Base-by-base conservation (phyloP, 2,329 filamentous ascomycete genomes). In the Alternaria novae-zelandiae region DNA sequence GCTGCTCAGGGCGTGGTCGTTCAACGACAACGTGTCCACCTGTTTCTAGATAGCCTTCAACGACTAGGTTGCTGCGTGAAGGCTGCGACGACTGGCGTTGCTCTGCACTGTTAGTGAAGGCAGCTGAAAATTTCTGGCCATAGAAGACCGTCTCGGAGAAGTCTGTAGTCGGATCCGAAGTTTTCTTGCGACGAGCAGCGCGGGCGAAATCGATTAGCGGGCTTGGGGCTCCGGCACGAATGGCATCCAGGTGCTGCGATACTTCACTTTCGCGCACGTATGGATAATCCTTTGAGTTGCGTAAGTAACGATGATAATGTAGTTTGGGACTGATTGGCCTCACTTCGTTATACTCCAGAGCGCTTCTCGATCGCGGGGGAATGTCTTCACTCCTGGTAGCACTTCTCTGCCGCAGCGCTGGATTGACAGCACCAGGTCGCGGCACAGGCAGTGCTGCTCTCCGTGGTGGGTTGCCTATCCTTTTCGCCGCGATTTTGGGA, bases 181-280 rank as follows among this genome's bases (percentile, higher is more conserved):
- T 46, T 21, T 30, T 45, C 44, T 21, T 36, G 26, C 13, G 25
- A 28, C 30, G 45, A 9, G 23, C 26, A 5, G 45, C 28, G 1
- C 46, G 17, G 8, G 26, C 44, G 45, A 46, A 25, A 4, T 56
- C 25, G 49, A 26, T 9, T 15, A 72, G 20, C 12, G 69, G 66
- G 13, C 67, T 73, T 2, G 61, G 53, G 12, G 64, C 55, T 6
- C 67, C 64, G 10, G 67, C 64, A 28, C 56, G 59, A 7, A 74
- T 43, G 4, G 67, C 68, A 3, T 63, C 57, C 9, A 71, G n/a
- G 53, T 74, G 71, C 11, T 59, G 36, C 7, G 54, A 43, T 13
- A 73, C 63, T 50, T 76, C 73, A 15, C 54, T 58, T 26, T 61
- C 67, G 17, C 70, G 70, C 2, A 74, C 62, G 32, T 73, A 77